Conservation (phyloP, 164 flowering plant genomes). For the Euptelea pleiosperma region DNA sequence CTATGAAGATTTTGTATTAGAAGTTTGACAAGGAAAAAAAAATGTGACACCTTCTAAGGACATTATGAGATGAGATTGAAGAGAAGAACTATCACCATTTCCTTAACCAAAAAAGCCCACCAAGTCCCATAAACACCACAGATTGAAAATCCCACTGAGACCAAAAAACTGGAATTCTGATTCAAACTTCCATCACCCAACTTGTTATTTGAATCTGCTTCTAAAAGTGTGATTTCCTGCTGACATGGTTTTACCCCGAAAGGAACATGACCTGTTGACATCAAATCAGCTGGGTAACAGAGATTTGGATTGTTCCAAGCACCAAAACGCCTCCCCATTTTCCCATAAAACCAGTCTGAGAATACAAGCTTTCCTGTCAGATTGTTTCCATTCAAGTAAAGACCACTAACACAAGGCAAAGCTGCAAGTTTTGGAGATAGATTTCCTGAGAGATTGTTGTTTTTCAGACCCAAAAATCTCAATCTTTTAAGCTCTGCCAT, state of each 20-base stretch:
- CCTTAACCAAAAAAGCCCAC: constrained; percentile 22
- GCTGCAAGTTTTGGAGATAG: constrained; percentile 48
- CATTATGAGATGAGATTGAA: constrained; percentile 4
- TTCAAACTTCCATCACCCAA: constrained; percentile 17
- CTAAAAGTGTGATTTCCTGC: constrained; percentile 19
- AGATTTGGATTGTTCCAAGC: constrained; percentile 72
- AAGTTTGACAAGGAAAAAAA: neutral
- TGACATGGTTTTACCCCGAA: constrained; percentile 47
- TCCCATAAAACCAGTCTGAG: constrained; percentile 50
- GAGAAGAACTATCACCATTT: constrained; percentile 19
- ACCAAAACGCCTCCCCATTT: constrained; percentile 70
- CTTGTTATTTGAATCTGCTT: constrained; percentile 20
- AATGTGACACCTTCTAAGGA: neutral
- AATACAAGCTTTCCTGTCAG: constrained; percentile 68
- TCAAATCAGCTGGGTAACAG: constrained; percentile 36
- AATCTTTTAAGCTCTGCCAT: constrained; percentile 45
- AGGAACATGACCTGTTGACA: constrained; percentile 19
- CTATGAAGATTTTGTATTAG: too few species aligned
- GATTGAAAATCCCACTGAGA: constrained; percentile 30
- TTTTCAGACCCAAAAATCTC: constrained; percentile 66
- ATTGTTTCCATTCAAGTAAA: constrained; percentile 69
- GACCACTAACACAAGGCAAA: constrained; percentile 48
- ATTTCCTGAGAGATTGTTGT: constrained; percentile 68
- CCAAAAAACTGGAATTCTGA: constrained; percentile 16
- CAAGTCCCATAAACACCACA: constrained; percentile 22